Conservation (phyloP, 2,329 filamentous ascomycete species). For the Colletotrichum abscissum region DNA sequence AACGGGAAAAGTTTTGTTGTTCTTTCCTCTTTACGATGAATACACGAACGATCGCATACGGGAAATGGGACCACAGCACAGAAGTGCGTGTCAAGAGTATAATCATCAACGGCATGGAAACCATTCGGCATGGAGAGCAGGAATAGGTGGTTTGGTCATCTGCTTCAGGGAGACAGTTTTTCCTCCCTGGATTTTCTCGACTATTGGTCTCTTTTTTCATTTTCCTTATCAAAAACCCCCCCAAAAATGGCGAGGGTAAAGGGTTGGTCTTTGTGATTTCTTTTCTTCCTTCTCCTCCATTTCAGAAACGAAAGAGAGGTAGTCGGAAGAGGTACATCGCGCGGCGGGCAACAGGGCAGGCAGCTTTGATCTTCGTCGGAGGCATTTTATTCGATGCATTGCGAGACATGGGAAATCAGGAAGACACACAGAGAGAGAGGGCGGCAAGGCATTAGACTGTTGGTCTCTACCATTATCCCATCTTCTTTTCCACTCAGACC, state of each 20-base stretch:
- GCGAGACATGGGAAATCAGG: background rate
- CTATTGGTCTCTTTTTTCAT: background rate
- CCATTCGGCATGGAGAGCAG: slow-evolving; percentile 11
- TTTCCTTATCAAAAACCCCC: slow-evolving; percentile 10
- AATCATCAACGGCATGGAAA: slow-evolving; percentile 26
- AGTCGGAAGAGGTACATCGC: slow-evolving; percentile 28
- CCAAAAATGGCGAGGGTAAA: slow-evolving; percentile 6
- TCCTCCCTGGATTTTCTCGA: background rate
- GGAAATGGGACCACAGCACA: slow-evolving; percentile 23
- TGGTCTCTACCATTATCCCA: slow-evolving; percentile 19
- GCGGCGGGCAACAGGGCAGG: slow-evolving; percentile 23
- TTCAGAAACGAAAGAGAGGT: slow-evolving; percentile 18
- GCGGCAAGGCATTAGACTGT: slow-evolving; percentile 20
- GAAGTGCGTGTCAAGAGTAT: slow-evolving; percentile 17
- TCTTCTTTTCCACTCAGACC: slow-evolving; percentile 5
- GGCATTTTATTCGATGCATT: slow-evolving; percentile 18
- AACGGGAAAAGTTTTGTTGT: slow-evolving; percentile 22
- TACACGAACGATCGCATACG: slow-evolving; percentile 22
- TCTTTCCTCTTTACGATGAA: slow-evolving; percentile 12
- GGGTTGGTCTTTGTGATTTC: slow-evolving; percentile 25
- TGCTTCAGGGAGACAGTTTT: slow-evolving; percentile 10
- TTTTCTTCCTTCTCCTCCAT: slow-evolving; percentile 5
- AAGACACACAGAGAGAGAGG: background rate
- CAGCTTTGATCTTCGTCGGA: slow-evolving; percentile 10
- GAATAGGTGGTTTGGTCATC: slow-evolving; percentile 16